These are phyloP conservation scores for Viola pubescens DNA, from an alignment of 441 rosid species.

Conservation along the genomic window DNA sequence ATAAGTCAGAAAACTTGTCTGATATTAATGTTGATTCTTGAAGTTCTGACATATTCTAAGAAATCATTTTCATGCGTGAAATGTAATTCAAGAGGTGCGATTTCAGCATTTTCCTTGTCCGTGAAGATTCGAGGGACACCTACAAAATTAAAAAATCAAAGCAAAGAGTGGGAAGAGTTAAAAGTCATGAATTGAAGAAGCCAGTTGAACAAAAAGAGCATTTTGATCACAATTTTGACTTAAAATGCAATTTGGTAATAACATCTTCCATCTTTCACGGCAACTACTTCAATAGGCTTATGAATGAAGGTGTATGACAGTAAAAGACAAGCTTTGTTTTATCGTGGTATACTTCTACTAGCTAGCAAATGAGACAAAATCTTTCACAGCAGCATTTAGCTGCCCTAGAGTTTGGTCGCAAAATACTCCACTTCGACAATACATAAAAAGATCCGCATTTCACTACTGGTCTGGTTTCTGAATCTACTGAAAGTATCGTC, in stretches of 20 bases:
- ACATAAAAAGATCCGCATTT: too few relatives aligned
- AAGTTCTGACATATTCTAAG: slow-evolving; percentile 57
- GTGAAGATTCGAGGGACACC: slow-evolving; percentile 83
- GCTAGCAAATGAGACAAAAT: too few relatives aligned
- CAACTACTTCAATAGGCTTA: too few relatives aligned
- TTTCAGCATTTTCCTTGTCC: slow-evolving; percentile 52
- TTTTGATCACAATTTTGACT: background rate
- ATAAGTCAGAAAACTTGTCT: slow-evolving; percentile 61
- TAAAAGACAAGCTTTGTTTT: too few relatives aligned
- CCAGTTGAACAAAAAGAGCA: background rate
- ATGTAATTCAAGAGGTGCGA: slow-evolving; percentile 45
- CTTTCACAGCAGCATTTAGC: too few relatives aligned
- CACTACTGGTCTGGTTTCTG: too few relatives aligned
- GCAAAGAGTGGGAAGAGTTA: background rate
- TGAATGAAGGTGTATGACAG: too few relatives aligned
- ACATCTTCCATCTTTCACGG: too few relatives aligned
- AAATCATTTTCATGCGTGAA: slow-evolving; percentile 32
- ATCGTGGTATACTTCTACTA: too few relatives aligned
- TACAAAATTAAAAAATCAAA: slow-evolving; percentile 19
- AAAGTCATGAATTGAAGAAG: background rate
- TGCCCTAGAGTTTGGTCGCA: too few relatives aligned
- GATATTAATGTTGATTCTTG: slow-evolving; percentile 83
- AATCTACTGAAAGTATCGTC: background rate
- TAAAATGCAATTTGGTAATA: too few relatives aligned
- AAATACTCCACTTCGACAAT: too few relatives aligned